Evolutionary conservation across 441 rosid species (phyloP).

Genomic region (Lagerstroemia fauriei): DNA sequence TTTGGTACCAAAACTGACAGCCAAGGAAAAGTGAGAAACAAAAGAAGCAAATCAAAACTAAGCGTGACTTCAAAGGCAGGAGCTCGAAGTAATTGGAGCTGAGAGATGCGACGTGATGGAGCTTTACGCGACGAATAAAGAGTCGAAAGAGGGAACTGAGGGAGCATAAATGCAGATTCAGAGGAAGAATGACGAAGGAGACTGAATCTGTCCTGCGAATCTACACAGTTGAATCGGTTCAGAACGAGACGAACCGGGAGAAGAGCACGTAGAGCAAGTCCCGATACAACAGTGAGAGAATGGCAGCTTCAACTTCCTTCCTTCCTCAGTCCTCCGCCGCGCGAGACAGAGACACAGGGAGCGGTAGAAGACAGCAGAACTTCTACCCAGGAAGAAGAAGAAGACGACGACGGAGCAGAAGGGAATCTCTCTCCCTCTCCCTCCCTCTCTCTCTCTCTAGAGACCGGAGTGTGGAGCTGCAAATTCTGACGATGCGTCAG

Average conservation of each 20-base stretch:
- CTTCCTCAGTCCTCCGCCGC: not conserved
- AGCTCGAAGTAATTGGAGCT: not conserved
- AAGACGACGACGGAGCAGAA: not conserved
- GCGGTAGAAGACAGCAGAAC: not conserved
- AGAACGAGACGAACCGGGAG: not conserved
- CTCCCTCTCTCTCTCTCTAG: conserved; percentile 14
- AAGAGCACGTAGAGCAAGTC: not conserved
- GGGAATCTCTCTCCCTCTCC: not conserved
- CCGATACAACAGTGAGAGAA: not conserved
- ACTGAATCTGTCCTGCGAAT: not conserved
- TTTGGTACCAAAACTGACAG: conserved; percentile 1
- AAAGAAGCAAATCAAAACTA: not conserved
- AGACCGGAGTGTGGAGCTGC: conserved; percentile 19
- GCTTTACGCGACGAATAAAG: not conserved
- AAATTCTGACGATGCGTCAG: conserved; percentile 43
- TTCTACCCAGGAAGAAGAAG: not conserved
- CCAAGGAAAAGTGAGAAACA: not conserved
- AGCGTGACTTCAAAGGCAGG: conserved; percentile 3
- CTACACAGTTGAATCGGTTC: not conserved
- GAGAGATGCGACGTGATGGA: not conserved
- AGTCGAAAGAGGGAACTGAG: not conserved
- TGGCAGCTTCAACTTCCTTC: conserved; percentile 8
- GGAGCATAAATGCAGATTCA: not conserved
- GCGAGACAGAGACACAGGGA: not conserved
- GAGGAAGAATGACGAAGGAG: not conserved